These are phyloP conservation scores for Linum tenue DNA, from an alignment of 345 rosid species.

Conservation along the genomic window DNA sequence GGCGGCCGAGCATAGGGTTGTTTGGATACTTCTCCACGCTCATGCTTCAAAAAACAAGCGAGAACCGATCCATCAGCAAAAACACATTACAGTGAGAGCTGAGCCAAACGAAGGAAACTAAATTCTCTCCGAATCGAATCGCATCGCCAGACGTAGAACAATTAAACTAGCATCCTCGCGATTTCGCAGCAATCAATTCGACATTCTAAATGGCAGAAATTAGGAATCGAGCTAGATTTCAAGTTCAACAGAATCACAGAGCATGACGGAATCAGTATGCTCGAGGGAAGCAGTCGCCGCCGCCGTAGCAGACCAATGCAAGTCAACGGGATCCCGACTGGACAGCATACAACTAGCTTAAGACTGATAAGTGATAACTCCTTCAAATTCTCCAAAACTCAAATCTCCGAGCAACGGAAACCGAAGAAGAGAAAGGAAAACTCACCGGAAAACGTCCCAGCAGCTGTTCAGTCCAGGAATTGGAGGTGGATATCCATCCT, in stretches of 20 bases:
- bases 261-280: not conserved
- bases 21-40: slow-evolving; percentile 70
- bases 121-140: not conserved
- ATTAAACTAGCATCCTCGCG: not conserved
- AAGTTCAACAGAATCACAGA: not conserved
- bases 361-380: not conserved
- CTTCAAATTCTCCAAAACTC: slow-evolving; percentile 4
- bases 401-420: slow-evolving; percentile 1
- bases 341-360: not conserved
- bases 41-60: slow-evolving; percentile 34
- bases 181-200: not conserved
- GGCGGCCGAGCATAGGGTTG: slow-evolving; percentile 77
- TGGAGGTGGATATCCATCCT: slow-evolving; percentile 69
- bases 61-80: not conserved
- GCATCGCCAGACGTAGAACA: not conserved
- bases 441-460: slow-evolving; percentile 96
- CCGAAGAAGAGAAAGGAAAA: not conserved
- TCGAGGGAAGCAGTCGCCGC: not conserved
- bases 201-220: not conserved
- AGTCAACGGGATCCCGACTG: not conserved
- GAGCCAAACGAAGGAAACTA: not conserved
- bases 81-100: not conserved
- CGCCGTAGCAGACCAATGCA: not conserved
- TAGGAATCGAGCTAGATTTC: not conserved
- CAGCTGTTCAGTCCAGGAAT: slow-evolving; percentile 65